Percentiles rank a stretch among this genome's conserved stretches.
phyloP scores from a whole-genome alignment of 2,329 filamentous ascomycete genomes.

The Alternaria atra region DNA sequence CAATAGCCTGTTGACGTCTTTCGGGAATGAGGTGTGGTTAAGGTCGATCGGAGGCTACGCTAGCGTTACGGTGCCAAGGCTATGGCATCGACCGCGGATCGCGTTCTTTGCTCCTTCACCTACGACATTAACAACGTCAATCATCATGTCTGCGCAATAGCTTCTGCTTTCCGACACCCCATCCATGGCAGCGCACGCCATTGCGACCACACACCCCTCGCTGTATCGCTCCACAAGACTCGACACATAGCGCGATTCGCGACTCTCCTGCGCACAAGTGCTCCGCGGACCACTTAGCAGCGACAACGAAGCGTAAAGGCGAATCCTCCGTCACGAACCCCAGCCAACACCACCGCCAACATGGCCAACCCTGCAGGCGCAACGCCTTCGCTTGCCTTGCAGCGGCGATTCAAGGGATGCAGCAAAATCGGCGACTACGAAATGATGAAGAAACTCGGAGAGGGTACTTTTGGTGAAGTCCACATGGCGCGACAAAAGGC shows the following conservation, averaged over 20 bases:
- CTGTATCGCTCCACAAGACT: slow-evolving; percentile 18
- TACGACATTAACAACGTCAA: slow-evolving; percentile 11
- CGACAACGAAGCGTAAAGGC: slow-evolving; percentile 6
- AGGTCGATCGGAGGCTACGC: slow-evolving; percentile 26
- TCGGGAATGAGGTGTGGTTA: slow-evolving; percentile 36
- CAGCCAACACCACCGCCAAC: slow-evolving; percentile 3
- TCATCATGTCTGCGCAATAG: slow-evolving; percentile 30
- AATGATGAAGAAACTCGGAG: slow-evolving; percentile 82
- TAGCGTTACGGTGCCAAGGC: slow-evolving; percentile 30
- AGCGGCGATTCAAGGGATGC: slow-evolving; percentile 79
- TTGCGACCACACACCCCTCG: slow-evolving; percentile 16
- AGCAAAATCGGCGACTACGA: slow-evolving; percentile 84
- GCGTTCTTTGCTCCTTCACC: slow-evolving; percentile 30
- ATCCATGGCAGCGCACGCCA: slow-evolving; percentile 35
- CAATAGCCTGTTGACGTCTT: slow-evolving; percentile 44
- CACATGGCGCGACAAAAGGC: slow-evolving; percentile 84
- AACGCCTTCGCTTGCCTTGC: slow-evolving; percentile 59
- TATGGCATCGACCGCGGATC: slow-evolving; percentile 26
- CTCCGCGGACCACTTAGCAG: slow-evolving; percentile 29
- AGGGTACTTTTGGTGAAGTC: slow-evolving; percentile 96
- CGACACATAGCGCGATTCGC: slow-evolving; percentile 20
- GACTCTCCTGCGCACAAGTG: slow-evolving; percentile 8
- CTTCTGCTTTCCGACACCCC: slow-evolving; percentile 16
- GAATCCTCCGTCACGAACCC: neutral
- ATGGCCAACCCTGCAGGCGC: slow-evolving; percentile 33